A percentile compares a stretch with the other conserved stretches of the same genome.
Evolutionary conservation across 495 filamentous ascomycete genomes (phyloP).

Genomic region (Aspergillus homomorphus): DNA sequence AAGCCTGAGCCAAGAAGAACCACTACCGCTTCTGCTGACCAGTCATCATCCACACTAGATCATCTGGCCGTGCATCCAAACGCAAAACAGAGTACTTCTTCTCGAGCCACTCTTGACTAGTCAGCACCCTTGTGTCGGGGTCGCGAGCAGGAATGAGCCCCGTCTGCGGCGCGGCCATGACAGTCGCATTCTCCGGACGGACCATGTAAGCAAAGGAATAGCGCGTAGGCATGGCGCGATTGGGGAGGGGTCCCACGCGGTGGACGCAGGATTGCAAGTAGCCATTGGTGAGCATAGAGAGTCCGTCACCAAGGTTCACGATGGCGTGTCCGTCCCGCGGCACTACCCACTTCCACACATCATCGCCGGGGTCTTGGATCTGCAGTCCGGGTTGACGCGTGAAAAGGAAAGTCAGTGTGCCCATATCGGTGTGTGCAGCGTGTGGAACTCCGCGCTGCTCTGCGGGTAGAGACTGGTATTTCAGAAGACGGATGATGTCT

Average conservation of each 20-base stretch:
- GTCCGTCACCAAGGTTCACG: slow-evolving; percentile 57
- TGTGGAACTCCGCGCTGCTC: neutral
- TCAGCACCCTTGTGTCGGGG: neutral
- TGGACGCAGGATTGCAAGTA: slow-evolving; percentile 54
- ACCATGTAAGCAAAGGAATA: slow-evolving; percentile 20
- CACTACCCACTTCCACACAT: slow-evolving; percentile 50
- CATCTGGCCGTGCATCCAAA: neutral
- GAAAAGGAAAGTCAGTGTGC: slow-evolving; percentile 55
- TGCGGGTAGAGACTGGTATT: neutral
- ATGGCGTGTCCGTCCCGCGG: slow-evolving; percentile 49
- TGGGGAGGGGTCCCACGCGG: slow-evolving; percentile 46
- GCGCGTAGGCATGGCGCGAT: neutral
- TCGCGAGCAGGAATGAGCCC: neutral
- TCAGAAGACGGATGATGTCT: neutral
- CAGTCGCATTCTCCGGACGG: slow-evolving; percentile 9
- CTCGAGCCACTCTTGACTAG: neutral
- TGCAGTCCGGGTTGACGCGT: slow-evolving; percentile 55
- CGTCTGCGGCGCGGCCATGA: neutral
- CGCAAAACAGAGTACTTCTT: neutral
- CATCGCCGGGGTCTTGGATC: slow-evolving; percentile 41
- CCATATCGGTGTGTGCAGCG: slow-evolving; percentile 53
- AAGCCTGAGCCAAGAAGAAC: too few relatives aligned
- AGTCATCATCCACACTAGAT: neutral
- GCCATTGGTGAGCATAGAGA: slow-evolving; percentile 48
- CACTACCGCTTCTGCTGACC: neutral